Evolutionary conservation across 164 flowering plant species (phyloP).

Genomic region (Stephania cephalantha): DNA sequence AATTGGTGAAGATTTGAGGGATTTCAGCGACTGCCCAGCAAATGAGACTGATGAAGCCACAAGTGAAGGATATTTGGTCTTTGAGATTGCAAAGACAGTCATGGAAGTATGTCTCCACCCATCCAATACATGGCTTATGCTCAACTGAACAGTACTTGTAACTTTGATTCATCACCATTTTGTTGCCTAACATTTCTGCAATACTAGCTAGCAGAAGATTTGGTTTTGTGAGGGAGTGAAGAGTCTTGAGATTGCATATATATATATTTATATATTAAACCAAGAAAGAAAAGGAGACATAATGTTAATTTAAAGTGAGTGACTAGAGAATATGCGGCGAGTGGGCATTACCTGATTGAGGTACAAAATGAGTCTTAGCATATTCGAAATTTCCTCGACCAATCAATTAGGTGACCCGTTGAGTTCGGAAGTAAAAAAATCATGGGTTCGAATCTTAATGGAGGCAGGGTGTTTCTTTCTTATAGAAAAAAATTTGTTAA

Average conservation of each 20-base stretch:
- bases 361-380: not conserved
- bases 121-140: constrained; percentile 51
- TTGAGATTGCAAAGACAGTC: constrained; percentile 72
- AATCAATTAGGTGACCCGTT: too few species aligned
- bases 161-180: too few species aligned
- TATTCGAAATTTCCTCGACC: not conserved
- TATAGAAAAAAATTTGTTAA: too few species aligned
- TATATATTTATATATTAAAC: not conserved
- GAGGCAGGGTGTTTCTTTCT: too few species aligned
- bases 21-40: constrained; percentile 90
- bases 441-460: too few species aligned
- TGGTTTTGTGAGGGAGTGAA: too few species aligned
- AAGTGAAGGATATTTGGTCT: constrained; percentile 58
- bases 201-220: too few species aligned
- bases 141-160: constrained; percentile 44
- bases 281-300: not conserved
- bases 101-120: constrained; percentile 60
- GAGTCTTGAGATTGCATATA: too few species aligned
- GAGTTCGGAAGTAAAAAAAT: too few species aligned
- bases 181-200: too few species aligned
- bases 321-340: constrained; percentile 5
- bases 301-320: not conserved
- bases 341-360: not conserved
- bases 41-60: constrained; percentile 53
- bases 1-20: constrained; percentile 93